Evolutionary conservation across 1,139 yeast species (phyloP), one percentile per base, ranked within the genome.

Genomic region (Kodamaea suecica): DNA sequence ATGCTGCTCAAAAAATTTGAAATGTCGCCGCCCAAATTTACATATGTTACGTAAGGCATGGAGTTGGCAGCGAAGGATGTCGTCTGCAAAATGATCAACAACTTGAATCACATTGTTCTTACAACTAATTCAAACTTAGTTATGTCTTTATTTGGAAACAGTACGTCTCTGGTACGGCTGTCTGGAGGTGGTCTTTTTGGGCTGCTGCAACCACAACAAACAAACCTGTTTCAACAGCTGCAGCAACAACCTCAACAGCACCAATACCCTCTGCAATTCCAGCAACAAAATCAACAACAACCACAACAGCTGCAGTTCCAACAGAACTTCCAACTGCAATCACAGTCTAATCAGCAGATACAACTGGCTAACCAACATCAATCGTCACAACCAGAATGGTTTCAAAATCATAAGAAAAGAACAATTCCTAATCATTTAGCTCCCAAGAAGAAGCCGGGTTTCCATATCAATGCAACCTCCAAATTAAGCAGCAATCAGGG

Each of bases 381-480:
- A 26, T 27, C 10, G 10, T 33, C 21, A 33, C 27, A 12, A 38
- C 78, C 79, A 1, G 49, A 59, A 20, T 78, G 84, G 84, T 68
- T 71, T 43, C 73, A 70, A 34, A 73, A 73, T 42, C 70, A 77
- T 13, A 73, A 72, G 42, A 76, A 73, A 44, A 64, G 86, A 43
- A 66, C 74, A 1, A 75, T 79, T 30, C 86, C 87, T 13, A 80
- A 69, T 40, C 76, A 70, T 42, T 57, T 70, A 35, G 69, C 65
- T 5, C 70, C 74, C 7, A 66, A 64, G 44, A 59, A 66, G 44
- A 67, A 68, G 38, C 57, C 70, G 3, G 71, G 70, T 4, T 69
- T 70, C 48, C 74, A 66, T 36, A 51, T 68, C 17, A 45, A 60
- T 10, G 26, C 37, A 24, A 19, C 39, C 3, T 30, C 41, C 29